Base-by-base conservation (phyloP, 345 rosid species). In the Populus deltoides region DNA sequence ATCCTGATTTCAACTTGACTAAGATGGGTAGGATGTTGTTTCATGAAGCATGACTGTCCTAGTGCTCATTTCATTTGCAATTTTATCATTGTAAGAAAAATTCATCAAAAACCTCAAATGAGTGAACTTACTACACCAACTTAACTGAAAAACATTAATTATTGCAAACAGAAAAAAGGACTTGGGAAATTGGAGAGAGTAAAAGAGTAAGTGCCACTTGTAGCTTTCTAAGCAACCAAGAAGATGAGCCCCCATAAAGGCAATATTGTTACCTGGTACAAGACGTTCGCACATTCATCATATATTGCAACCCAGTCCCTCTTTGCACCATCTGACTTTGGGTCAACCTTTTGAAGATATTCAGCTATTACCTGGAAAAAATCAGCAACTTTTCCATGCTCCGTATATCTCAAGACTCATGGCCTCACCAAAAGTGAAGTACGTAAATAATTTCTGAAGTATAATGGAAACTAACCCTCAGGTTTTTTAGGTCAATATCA, bases 301-400 rank as follows among this genome's bases (percentile, higher is more conserved):
- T 96, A 96, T 68, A 96, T 96, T 24, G 99, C 97, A 89, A 96
- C 98, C 98, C 99, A 96, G 71, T 96, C 99, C 85, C 99, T 92
- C 89, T 93, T 96, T 57, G 99, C 99, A 51, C 99, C 99, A 88
- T 96, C 99, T 55, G 99, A 96, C 85, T 96, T 93, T 63, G 99
- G 99, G 79, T 96, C 99, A 72, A 96, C 22, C 88, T 93, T 96
- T 81, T 96, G 99, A 79, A 96, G 98, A 83, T 93, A 96, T 85
- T 93, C 97, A 55, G 99, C 97, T 70, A 96, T 91, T 75, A 93
- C 97, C 99, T 95, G 82, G 43, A 83, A 85, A 62, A 11, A 73
- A 69, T 3, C 5, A 45, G n/a, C 72, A 66, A 43, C 65, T n/a
- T 35, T 70, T 36, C 45, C 67, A 75, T 18, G 25, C 9, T 43